Percentiles rank a stretch among this genome's conserved stretches.
These are phyloP conservation scores for Paspalum vaginatum DNA, from an alignment of 176 grass and related monocot species.

Conservation along the genomic window DNA sequence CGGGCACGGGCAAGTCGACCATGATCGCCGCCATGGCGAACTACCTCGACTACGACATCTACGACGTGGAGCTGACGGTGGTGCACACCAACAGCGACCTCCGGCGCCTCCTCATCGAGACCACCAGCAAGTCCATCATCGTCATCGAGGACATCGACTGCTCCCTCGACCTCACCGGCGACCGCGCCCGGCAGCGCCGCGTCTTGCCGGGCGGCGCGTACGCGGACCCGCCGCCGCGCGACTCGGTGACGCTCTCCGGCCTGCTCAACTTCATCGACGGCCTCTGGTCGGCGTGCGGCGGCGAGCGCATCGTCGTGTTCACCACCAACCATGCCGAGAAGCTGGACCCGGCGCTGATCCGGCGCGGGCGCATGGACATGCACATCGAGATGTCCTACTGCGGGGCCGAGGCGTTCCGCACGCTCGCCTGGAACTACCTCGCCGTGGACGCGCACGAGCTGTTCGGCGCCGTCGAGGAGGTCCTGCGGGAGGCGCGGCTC, in stretches of 20 bases:
- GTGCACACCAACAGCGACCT: constrained; percentile 47
- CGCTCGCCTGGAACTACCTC: constrained; percentile 38
- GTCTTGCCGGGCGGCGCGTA: not conserved
- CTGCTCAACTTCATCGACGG: constrained; percentile 58
- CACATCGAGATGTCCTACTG: constrained; percentile 59
- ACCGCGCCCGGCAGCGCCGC: not conserved
- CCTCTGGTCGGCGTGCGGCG: constrained; percentile 47
- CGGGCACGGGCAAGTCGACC: constrained; percentile 57
- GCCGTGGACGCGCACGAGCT: constrained; percentile 8
- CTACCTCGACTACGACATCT: constrained; percentile 55
- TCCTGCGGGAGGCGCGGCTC: constrained; percentile 28
- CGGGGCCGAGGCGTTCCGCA: constrained; percentile 24
- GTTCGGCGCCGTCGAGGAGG: not conserved
- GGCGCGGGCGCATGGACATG: constrained; percentile 52
- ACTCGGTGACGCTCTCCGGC: constrained; percentile 24
- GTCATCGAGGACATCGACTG: constrained; percentile 79
- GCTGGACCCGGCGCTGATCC: constrained; percentile 46
- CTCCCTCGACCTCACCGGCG: constrained; percentile 43
- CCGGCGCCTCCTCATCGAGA: constrained; percentile 43
- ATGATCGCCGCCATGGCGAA: constrained; percentile 59
- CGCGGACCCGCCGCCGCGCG: not conserved
- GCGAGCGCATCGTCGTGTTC: constrained; percentile 48
- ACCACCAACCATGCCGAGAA: constrained; percentile 41
- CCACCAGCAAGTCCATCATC: constrained; percentile 60
- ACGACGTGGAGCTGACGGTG: constrained; percentile 60